Percentiles rank a stretch among this genome's conserved stretches.
These are phyloP conservation scores for Cruciata laevipes DNA, from an alignment of 257 asterid species.

Conservation along the genomic window DNA sequence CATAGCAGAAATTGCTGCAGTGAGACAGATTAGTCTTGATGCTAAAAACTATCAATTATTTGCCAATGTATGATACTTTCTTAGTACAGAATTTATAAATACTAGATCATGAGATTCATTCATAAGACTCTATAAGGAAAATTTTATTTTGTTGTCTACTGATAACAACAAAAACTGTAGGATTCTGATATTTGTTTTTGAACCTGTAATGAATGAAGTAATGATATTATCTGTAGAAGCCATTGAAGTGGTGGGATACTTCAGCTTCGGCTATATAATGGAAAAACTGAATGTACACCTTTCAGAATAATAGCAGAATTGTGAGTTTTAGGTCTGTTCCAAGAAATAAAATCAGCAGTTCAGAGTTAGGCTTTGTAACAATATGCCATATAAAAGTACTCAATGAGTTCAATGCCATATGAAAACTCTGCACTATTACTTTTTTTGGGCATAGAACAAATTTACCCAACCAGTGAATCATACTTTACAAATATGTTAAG, in stretches of 20 bases:
- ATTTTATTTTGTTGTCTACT: not conserved
- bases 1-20: conserved; percentile 77
- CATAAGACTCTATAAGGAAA: not conserved
- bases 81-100: too few species aligned
- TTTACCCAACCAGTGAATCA: not conserved
- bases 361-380: not conserved
- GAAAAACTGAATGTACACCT: too few species aligned
- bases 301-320: not conserved
- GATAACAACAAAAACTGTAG: not conserved
- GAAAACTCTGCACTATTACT: not conserved
- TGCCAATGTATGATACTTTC: conserved; percentile 22
- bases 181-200: too few species aligned
- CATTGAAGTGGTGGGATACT: too few species aligned
- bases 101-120: too few species aligned
- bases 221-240: too few species aligned
- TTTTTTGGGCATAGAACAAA: not conserved
- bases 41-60: conserved; percentile 59
- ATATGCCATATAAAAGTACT: not conserved
- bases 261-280: too few species aligned
- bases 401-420: not conserved
- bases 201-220: too few species aligned
- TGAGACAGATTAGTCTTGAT: conserved; percentile 77
- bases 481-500: not conserved
- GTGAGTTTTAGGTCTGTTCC: not conserved
- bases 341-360: not conserved